Evolutionary conservation across 2,329 filamentous ascomycete species (phyloP), one percentile per base, ranked within the genome.

Genomic region (Cladophialophora chaetospira): DNA sequence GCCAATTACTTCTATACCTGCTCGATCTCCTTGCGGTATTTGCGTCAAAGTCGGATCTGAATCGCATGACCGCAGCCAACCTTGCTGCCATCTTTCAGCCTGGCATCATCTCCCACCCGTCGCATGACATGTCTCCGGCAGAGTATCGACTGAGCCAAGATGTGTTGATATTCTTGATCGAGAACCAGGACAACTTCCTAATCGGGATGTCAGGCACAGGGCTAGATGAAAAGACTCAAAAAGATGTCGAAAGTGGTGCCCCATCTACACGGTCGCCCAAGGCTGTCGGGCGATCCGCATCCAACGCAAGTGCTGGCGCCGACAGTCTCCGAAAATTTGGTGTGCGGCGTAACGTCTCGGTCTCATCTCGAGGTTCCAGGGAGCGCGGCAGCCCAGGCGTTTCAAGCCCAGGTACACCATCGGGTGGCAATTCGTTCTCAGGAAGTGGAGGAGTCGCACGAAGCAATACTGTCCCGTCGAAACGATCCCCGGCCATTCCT

Each of bases 141-240:
- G 93, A 97, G 69, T 99, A 99, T 71, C 87, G 91, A 28, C 79
- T 99, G 4, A 97, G 95, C 70, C 94, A 99, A 79, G 93, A 94
- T 67, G 93, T 99, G 17, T 82, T 99, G 62, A 96, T 99, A 48
- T 99, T 99, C 73, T 77, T 99, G 65, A 99, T 99, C 64, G 92
- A 97, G 70, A 96, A 99, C 68, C 94, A 99, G 72, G 94, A 99
- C 69, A 90, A 96, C 73, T 99, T 99, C 79, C 78, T 99, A 63
- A 95, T 99, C 63, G 94, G 94, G 53, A 99, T 99, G 94, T 90
- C 91, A 70, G 94, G 94, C 42, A 97, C 92, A n/a, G 92, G 86
- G n/a, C 89, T 92, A n/a, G 92, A 97, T 69, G 90, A 95, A 69
- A 86, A 84, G 59, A 86, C 84, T 5, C 79, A 85, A 47, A 82